Conservation (phyloP, 176 grass and related monocot species). For the Elaeis guineensis region DNA sequence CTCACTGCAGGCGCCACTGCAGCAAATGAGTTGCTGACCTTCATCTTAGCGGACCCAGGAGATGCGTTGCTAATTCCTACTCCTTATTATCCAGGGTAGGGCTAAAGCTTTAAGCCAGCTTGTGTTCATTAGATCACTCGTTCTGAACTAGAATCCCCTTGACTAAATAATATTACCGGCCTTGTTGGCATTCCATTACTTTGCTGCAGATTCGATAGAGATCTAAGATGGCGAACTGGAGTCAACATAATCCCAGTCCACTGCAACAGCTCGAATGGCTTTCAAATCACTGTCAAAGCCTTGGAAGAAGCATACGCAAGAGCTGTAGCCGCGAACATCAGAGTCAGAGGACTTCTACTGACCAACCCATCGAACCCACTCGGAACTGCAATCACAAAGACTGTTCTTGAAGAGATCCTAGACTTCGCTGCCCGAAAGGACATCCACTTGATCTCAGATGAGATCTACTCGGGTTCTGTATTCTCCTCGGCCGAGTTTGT, state of each 20-base stretch:
- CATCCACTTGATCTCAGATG: conserved; percentile 14
- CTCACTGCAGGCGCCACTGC: conserved; percentile 14
- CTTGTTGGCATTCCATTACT: too few relatives aligned
- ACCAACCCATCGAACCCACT: conserved; percentile 14
- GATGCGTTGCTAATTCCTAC: conserved; percentile 5
- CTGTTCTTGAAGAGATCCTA: neutral
- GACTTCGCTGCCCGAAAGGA: neutral
- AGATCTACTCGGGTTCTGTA: conserved; percentile 13
- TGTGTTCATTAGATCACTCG: too few relatives aligned
- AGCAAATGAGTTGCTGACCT: conserved; percentile 8
- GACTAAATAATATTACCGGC: too few relatives aligned
- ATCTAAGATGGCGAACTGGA: conserved; percentile 13
- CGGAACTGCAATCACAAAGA: neutral
- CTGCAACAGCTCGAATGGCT: conserved; percentile 12
- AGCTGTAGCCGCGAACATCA: neutral
- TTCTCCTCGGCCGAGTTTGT: conserved; percentile 9
- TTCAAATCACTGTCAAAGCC: conserved; percentile 4
- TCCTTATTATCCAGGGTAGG: conserved; percentile 17
- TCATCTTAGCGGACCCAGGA: conserved; percentile 14
- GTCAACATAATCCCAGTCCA: conserved; percentile 11
- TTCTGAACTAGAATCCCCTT: too few relatives aligned
- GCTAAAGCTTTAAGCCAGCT: neutral
- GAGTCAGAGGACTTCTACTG: conserved; percentile 11
- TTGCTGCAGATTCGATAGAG: conserved; percentile 6
- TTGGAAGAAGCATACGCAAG: neutral